Conservation (phyloP, 2,329 filamentous ascomycete genomes). For the Epichloe hybrida region DNA sequence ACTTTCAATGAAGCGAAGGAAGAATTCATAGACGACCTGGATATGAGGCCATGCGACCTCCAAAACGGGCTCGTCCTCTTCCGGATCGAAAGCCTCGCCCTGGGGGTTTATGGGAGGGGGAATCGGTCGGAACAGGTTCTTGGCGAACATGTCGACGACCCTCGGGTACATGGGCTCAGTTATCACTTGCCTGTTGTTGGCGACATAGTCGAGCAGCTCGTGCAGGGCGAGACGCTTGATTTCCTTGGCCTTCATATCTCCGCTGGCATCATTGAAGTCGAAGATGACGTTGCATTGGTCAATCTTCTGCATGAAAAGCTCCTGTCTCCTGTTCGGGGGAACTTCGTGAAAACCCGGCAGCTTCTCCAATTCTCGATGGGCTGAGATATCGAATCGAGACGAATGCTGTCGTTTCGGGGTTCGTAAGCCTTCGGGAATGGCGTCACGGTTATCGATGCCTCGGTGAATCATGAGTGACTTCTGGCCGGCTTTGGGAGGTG, state of each 20-base stretch:
- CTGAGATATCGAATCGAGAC: slow-evolving; percentile 93
- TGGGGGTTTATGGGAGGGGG: slow-evolving; percentile 98
- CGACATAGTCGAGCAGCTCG: slow-evolving; percentile 93
- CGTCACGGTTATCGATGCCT: slow-evolving; percentile 76
- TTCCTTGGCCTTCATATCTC: slow-evolving; percentile 99
- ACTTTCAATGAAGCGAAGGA: slow-evolving; percentile 95
- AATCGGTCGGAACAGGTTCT: slow-evolving; percentile 95
- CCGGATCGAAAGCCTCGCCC: slow-evolving; percentile 94
- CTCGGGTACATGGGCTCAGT: slow-evolving; percentile 98
- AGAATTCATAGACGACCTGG: slow-evolving; percentile 98
- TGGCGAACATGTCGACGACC: slow-evolving; percentile 98
- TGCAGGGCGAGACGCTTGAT: slow-evolving; percentile 95
- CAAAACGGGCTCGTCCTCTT: slow-evolving; percentile 94
- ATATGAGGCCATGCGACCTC: slow-evolving; percentile 99
- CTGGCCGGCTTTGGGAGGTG: slow-evolving; percentile 78
- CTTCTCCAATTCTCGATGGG: slow-evolving; percentile 93
- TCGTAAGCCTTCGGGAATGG: slow-evolving; percentile 79
- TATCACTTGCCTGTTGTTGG: slow-evolving; percentile 96
- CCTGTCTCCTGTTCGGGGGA: slow-evolving; percentile 87
- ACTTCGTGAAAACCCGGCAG: slow-evolving; percentile 96
- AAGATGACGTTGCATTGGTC: slow-evolving; percentile 99
- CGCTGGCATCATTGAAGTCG: slow-evolving; percentile 96
- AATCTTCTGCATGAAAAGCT: slow-evolving; percentile 99
- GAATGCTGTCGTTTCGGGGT: slow-evolving; percentile 96
- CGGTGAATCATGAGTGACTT: slow-evolving; percentile 85